Conservation (phyloP, 2,329 filamentous ascomycete species). For the Venturia carpophila region DNA sequence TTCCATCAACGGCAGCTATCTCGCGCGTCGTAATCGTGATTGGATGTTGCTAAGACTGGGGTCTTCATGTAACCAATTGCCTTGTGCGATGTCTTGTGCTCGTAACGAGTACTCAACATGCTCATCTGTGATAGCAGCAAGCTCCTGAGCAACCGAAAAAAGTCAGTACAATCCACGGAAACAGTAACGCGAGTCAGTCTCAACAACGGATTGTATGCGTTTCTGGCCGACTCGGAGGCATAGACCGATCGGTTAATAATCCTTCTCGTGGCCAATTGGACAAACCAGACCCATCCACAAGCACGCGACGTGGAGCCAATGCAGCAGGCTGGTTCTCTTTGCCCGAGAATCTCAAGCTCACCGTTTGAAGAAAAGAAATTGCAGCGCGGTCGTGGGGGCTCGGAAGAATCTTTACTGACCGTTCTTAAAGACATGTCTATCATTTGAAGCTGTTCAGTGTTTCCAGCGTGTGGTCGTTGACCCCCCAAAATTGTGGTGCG, state of each 20-base stretch:
- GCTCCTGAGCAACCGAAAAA: slow-evolving; percentile 39
- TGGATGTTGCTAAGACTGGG: slow-evolving; percentile 46
- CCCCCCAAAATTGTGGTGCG: slow-evolving; percentile 45
- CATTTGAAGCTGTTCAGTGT: slow-evolving; percentile 42
- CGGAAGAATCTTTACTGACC: slow-evolving; percentile 31
- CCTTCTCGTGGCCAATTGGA: not conserved
- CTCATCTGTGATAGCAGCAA: slow-evolving; percentile 49
- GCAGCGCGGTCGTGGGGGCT: not conserved
- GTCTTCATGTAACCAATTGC: slow-evolving; percentile 56
- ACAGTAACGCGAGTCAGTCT: not conserved
- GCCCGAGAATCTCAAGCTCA: not conserved
- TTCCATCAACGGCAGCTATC: not conserved
- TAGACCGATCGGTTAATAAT: not conserved
- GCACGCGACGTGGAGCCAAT: not conserved
- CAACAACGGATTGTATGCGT: not conserved
- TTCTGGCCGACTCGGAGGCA: not conserved
- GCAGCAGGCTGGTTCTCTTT: not conserved
- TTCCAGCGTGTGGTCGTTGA: slow-evolving; percentile 40
- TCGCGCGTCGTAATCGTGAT: not conserved
- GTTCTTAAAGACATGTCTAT: slow-evolving; percentile 41
- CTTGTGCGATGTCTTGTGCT: slow-evolving; percentile 46
- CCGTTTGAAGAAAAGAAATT: not conserved
- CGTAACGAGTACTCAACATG: slow-evolving; percentile 49
- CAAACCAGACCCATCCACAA: not conserved
- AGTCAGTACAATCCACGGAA: not conserved